phyloP scores from a whole-genome alignment of 2,329 filamentous ascomycete genomes.

The Ceratocystis albifundus region DNA sequence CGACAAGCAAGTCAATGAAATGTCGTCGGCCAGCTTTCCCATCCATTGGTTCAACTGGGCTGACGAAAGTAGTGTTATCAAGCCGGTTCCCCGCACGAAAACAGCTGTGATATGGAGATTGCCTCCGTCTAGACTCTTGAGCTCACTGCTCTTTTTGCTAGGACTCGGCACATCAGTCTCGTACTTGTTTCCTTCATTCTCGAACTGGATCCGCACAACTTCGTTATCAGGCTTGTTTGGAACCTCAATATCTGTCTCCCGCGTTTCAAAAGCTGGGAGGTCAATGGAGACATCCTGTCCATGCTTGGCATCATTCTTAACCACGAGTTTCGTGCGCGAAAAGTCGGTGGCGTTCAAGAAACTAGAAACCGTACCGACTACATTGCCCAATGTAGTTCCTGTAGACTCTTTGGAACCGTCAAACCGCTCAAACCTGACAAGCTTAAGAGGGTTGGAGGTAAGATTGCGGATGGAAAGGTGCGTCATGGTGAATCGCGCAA shows the following conservation, averaged over 20 bases:
- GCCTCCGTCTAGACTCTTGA: conserved; percentile 44
- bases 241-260: conserved; percentile 49
- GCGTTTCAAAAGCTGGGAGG: conserved; percentile 57
- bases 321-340: conserved; percentile 28
- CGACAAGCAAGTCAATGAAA: conserved; percentile 66
- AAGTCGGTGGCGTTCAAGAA: conserved; percentile 36
- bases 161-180: conserved; percentile 60
- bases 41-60: conserved; percentile 68
- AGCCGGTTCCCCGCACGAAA: conserved; percentile 41
- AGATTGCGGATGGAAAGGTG: conserved; percentile 70
- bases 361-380: conserved; percentile 35
- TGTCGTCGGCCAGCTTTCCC: conserved; percentile 57
- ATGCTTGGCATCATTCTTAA: conserved; percentile 49
- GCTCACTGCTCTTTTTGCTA: conserved; percentile 46
- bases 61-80: conserved; percentile 57
- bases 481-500: conserved; percentile 33
- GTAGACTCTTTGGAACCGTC: conserved; percentile 38
- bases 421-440: conserved; percentile 65
- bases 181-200: conserved; percentile 46
- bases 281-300: conserved; percentile 51
- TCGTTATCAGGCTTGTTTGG: conserved; percentile 49
- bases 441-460: conserved; percentile 58
- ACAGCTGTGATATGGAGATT: conserved; percentile 53
- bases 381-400: conserved; percentile 36
- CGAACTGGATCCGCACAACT: conserved; percentile 62